Base-by-base conservation (phyloP, 1,284 basidiomycete species). In the Austroboletus niveus region DNA sequence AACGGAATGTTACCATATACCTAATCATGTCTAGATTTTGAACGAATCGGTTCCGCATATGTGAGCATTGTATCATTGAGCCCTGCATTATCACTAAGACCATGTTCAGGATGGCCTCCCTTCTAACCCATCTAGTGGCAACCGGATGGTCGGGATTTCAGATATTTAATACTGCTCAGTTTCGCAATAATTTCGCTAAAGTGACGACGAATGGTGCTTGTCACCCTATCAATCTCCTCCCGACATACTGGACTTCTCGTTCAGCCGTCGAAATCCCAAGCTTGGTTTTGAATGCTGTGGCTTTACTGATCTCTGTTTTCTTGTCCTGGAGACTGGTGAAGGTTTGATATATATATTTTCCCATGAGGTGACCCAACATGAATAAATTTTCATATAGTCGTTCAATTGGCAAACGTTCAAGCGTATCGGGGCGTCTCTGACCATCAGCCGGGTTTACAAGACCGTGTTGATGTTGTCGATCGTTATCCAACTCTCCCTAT, bases 341-440 rank as follows among this genome's bases (percentile, higher is more conserved):
- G 78, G 88, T 88, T 24, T 31, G 29, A 15, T 42, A 30, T 36
- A 17, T 34, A 47, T 39, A 14, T 39, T 31, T 48, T 27, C 17
- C 15, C 32, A 27, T 17, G 27, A 24, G 24, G 30, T 31, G 22
- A n/a, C 35, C 9, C 36, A 22, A 8, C 11, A 42, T 30, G 52
- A 14, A 32, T 48, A 46, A 15, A 39, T 17, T 45, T 36, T 30
- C 5, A 30, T 22, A 22, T 29, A 90, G 88, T 65, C 78, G 29
- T 91, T 87, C 62, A 85, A 87, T 42, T 90, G 87, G 87, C 85
- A 89, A 67, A 91, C 88, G 1, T 91, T 89, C 78, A 89, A 90
- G 66, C 84, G 87, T 53, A 82, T 91, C 48, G 88, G 87, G 42
- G 87, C 88, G n/a, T 87, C 83, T 7, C 72, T 81, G 56, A 76